Percentiles rank a stretch among this genome's conserved stretches.
These are phyloP conservation scores for Andrographis paniculata DNA, from an alignment of 305 asterid genomes.

Conservation along the genomic window DNA sequence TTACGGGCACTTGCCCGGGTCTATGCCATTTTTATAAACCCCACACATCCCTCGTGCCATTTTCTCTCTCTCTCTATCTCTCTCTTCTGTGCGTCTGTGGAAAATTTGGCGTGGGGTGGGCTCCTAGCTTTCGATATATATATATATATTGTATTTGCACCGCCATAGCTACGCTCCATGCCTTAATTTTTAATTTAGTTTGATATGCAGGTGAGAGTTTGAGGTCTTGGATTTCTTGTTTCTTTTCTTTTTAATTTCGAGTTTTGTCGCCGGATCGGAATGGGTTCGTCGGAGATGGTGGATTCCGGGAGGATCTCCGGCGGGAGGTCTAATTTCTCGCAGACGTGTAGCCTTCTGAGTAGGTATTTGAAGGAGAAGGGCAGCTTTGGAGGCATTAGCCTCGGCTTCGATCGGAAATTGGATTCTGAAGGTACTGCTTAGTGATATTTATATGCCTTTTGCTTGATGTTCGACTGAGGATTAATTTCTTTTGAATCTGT, in stretches of 20 bases:
- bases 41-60: conserved; percentile 54
- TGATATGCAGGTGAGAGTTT: too few species aligned
- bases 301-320: conserved; percentile 33
- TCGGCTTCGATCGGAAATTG: conserved; percentile 34
- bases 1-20: not conserved
- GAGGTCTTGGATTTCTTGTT: too few species aligned
- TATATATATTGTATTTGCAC: too few species aligned
- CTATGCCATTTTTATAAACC: conserved; percentile 1
- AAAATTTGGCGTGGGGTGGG: too few species aligned
- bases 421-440: conserved; percentile 36
- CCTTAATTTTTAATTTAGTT: too few species aligned
- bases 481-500: conserved; percentile 9
- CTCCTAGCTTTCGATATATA: too few species aligned
- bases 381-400: conserved; percentile 56
- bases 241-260: not conserved
- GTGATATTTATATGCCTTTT: not conserved
- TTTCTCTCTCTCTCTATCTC: conserved; percentile 1
- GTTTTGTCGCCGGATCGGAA: too few species aligned
- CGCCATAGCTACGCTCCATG: too few species aligned
- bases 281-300: conserved; percentile 32
- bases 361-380: conserved; percentile 78
- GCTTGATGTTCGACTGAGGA: conserved; percentile 22
- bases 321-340: conserved; percentile 60
- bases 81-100: too few species aligned
- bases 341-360: conserved; percentile 56